A percentile compares a stretch with the other conserved stretches of the same genome.
Evolutionary conservation across 768 basidiomycete species (phyloP).

Genomic region (Termitomyces sp.): DNA sequence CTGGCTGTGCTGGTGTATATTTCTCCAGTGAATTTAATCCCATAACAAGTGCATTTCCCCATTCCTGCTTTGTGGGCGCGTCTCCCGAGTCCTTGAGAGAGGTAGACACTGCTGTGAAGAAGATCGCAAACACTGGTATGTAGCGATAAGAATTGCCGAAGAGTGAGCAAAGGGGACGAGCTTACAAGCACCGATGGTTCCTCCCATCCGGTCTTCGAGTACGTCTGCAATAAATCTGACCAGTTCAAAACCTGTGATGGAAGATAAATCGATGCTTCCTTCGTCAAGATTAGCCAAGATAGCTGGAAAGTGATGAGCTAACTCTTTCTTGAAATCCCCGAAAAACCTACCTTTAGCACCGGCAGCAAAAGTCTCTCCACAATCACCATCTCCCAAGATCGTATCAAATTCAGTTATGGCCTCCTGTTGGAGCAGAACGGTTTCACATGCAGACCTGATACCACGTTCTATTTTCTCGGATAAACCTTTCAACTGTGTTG

Average conservation of each 20-base stretch:
- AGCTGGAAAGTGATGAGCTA: background rate
- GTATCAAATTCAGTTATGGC: conserved; percentile 57
- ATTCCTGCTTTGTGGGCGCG: background rate
- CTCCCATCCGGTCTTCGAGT: conserved; percentile 49
- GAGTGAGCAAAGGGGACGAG: background rate
- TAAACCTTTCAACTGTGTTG: background rate
- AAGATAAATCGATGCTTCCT: conserved; percentile 15
- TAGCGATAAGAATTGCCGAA: background rate
- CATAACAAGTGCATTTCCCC: conserved; percentile 15
- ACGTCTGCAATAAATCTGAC: conserved; percentile 30
- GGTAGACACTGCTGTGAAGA: conserved; percentile 31
- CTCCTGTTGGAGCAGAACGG: conserved; percentile 38
- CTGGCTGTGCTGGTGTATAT: conserved; percentile 46
- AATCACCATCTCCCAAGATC: conserved; percentile 59
- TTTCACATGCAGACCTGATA: conserved; percentile 31
- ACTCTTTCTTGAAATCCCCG: background rate
- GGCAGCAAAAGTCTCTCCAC: conserved; percentile 50
- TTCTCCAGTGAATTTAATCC: conserved; percentile 26
- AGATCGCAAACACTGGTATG: conserved; percentile 41
- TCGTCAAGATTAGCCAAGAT: background rate
- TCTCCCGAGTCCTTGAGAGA: conserved; percentile 8
- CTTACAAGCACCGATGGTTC: conserved; percentile 47
- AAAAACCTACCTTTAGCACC: conserved; percentile 31
- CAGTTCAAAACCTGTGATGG: conserved; percentile 15
- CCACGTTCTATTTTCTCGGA: conserved; percentile 18